Evolutionary conservation across 169 alveolate genomes (phyloP).

Genomic region (Amoebophrya sp.): DNA sequence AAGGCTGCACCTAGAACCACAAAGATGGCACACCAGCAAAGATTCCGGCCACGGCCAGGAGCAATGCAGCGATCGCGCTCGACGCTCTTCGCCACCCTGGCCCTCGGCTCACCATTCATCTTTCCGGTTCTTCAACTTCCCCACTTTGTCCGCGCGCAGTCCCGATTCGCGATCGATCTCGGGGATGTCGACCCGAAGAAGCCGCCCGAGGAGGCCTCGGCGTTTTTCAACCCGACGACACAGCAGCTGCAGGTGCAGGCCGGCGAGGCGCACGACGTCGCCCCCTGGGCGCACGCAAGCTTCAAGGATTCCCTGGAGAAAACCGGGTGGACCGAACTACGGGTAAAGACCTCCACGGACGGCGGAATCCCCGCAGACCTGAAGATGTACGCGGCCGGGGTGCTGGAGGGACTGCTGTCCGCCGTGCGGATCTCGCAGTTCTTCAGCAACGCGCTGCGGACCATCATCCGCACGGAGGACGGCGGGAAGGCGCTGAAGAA

Average conservation of each 20-base stretch:
- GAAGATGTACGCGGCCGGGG: neutral
- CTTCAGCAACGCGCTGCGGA: slow-evolving; percentile 18
- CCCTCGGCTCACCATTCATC: too few species aligned
- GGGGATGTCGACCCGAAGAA: neutral
- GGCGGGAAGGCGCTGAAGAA: neutral
- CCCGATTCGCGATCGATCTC: neutral
- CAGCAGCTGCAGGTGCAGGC: neutral
- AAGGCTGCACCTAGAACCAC: too few species aligned
- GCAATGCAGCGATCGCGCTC: too few species aligned
- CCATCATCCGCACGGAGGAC: neutral
- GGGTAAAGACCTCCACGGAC: neutral
- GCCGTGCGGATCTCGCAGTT: neutral
- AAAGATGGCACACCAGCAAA: too few species aligned
- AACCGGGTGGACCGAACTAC: slow-evolving; percentile 18
- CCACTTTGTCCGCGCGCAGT: neutral
- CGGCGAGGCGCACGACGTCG: neutral
- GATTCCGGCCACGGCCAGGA: too few species aligned
- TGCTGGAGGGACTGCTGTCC: neutral
- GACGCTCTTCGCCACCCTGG: too few species aligned
- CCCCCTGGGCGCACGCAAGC: neutral
- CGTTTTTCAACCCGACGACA: neutral
- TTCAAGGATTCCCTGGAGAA: neutral
- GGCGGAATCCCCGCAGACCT: neutral
- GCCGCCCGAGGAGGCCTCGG: neutral
- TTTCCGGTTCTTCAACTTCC: too few species aligned